phyloP scores from a whole-genome alignment of 192 early-diverging fungal genomes.

The Lunasporangiospora selenospora region DNA sequence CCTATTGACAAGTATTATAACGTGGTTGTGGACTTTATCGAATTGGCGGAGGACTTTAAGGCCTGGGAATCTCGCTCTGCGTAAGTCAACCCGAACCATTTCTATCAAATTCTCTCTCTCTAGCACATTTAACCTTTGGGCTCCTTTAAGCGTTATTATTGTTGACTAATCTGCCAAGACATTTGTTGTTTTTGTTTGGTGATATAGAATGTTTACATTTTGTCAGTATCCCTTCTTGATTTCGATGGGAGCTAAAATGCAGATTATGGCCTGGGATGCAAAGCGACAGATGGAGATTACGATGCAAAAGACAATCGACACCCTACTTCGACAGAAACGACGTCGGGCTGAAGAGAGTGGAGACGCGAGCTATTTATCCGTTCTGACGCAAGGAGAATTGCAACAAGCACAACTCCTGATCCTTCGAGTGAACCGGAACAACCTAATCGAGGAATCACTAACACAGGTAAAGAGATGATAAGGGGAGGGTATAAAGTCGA shows the following conservation, averaged over 20 bases:
- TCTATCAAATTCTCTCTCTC: not conserved
- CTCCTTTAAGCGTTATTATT: not conserved
- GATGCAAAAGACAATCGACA: conserved; percentile 51
- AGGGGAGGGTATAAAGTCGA: too few species aligned
- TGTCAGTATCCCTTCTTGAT: conserved; percentile 86
- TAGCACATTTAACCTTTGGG: not conserved
- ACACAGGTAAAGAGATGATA: conserved; percentile 57
- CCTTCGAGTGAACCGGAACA: conserved; percentile 65
- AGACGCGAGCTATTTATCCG: conserved; percentile 6
- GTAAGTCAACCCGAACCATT: too few species aligned
- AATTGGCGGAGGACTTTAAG: conserved; percentile 74
- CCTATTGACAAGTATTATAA: conserved; percentile 87
- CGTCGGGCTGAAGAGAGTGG: conserved; percentile 18
- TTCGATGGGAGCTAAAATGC: conserved; percentile 76
- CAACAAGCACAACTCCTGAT: conserved; percentile 62
- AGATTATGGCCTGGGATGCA: conserved; percentile 80
- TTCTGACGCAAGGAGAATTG: conserved; percentile 25
- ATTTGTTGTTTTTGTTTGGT: not conserved
- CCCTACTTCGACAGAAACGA: conserved; percentile 21
- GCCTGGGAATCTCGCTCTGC: conserved; percentile 72
- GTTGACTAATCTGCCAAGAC: not conserved
- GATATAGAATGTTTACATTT: conserved; percentile 74
- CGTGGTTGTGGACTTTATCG: conserved; percentile 74
- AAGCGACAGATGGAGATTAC: conserved; percentile 80
- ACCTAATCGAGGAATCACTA: conserved; percentile 78